phyloP scores from a whole-genome alignment of 805 yeast genomes.

The Spathaspora arborariae region DNA sequence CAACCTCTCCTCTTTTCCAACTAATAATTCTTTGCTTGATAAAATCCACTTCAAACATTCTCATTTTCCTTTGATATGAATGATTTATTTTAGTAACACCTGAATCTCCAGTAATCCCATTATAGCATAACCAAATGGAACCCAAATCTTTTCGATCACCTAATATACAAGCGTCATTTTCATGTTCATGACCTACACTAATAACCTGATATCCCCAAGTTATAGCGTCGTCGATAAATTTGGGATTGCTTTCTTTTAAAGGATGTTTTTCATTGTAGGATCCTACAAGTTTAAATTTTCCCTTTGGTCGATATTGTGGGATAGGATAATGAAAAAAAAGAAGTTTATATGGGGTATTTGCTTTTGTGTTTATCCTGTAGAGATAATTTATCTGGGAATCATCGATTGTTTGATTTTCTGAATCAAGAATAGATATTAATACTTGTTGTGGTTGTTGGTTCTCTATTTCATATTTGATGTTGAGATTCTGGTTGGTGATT shows the following conservation, averaged over 20 bases:
- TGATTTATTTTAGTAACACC: slow-evolving; percentile 24
- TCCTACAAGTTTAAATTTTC: slow-evolving; percentile 37
- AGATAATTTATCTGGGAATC: slow-evolving; percentile 32
- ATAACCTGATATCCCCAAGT: slow-evolving; percentile 34
- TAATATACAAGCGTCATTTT: slow-evolving; percentile 39
- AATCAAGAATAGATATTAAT: slow-evolving; percentile 31
- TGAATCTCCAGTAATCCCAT: slow-evolving; percentile 35
- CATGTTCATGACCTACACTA: slow-evolving; percentile 42
- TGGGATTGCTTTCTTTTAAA: slow-evolving; percentile 21
- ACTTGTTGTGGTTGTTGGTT: slow-evolving; percentile 23
- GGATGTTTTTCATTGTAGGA: slow-evolving; percentile 34
- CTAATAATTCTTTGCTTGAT: slow-evolving; percentile 23
- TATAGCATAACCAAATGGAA: slow-evolving; percentile 36
- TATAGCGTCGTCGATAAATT: slow-evolving; percentile 30
- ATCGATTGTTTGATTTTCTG: slow-evolving; percentile 23
- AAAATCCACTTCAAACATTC: slow-evolving; percentile 33
- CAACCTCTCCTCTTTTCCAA: slow-evolving; percentile 33
- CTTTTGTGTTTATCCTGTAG: slow-evolving; percentile 21
- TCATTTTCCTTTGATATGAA: slow-evolving; percentile 27
- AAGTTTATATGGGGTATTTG: slow-evolving; percentile 19
- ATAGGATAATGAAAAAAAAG: slow-evolving; percentile 39
- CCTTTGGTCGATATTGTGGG: slow-evolving; percentile 39
- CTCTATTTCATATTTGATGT: slow-evolving; percentile 21
- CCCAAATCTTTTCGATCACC: slow-evolving; percentile 11
- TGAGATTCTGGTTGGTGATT: slow-evolving; percentile 32